Evolutionary conservation across 1,139 yeast genomes (phyloP), one percentile per base, ranked within the genome.

Genomic region (Blastobotrys raffinosifermentans): DNA sequence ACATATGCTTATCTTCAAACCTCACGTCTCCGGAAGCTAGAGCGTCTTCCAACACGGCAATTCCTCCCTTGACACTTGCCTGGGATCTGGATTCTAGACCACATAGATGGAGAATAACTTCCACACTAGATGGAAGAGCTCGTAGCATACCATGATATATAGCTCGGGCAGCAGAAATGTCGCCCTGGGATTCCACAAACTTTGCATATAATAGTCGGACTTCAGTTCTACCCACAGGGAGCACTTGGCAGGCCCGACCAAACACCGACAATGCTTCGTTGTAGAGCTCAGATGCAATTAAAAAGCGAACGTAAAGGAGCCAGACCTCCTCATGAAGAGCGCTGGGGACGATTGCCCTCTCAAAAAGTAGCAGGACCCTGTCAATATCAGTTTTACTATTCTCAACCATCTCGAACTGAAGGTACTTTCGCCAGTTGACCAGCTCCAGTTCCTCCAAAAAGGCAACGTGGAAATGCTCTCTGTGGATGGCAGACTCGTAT

Each of bases 401-500:
- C 19, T 45, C 46, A 13, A 41, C 30, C 8, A 13, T 11, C 19
- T 76, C 65, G 49, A 67, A 79, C 26, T 72, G 72, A 11, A 84
- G 58, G 53, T 83, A 85, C 21, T 61, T 57, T 8, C 67, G 58
- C 94, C 94, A 85, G 16, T 61, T 63, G 4, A 63, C 66, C 17
- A 77, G 48, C 43, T 81, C 79, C 36, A 69, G 66, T 33, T 57
- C 60, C 4, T 72, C 63, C 9, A 46, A 65, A 53, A 62, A 60
- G 16, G 61, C 58, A 2, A 75, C 72, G 36, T 70, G 69, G 48
- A 63, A 77, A 50, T 67, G 77, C 6, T 73, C 77, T n/a, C 72
- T 57, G 14, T 63, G 55, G n/a, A 83, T 58, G 10, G 63, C 60
- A 41, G 72, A 67, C 54, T 86, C 96, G 55, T 59, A 82, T 4